Evolutionary conservation across 257 asterid genomes (phyloP), one percentile per base, ranked within the genome.

Genomic region (Solanum sitiens): DNA sequence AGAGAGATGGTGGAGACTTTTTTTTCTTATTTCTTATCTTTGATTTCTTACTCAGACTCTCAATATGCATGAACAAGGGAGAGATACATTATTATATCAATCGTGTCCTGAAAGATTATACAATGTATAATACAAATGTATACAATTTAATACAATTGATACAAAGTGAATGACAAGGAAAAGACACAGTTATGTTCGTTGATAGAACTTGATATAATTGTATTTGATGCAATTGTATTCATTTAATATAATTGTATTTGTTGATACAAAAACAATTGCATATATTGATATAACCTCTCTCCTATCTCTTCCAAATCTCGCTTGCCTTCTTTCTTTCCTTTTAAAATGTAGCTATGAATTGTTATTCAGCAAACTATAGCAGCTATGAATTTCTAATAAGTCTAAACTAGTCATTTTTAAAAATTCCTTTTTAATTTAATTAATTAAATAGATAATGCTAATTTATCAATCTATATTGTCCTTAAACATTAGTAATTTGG

Each of bases 331-430:
- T 18, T 50, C 0, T 30, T 23, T 2, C 7, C 6, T 61, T 25
- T 0, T 10, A 20, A 20, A 4, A 7, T 59, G 2, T 59, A 59
- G 25, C 0, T n/a, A n/a, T 63, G 15, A 10, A 63, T 63, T 7
- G 2, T 23, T 63, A 23, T 63, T 10, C 23, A 10, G 15, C 15
- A 63, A 56, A 63, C 7, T 61, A 61, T 21, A 4, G 0, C 6
- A 21, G 2, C 6, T 61, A 61, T 61, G 6, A 0, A 4, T 61
- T 11, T 61, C 70, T 61, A 61, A 23, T 9, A 50, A 50, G 61
- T 47, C 15, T 10, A 63, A 4, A 23, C 0, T 2, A 63, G 7
- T 4, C 32, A 63, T n/a, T 63, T 63, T 10, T 0, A 0, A 0
- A n/a, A 61, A 1, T 2, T 63, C 8, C 4, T 11, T n/a, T 37